These are phyloP conservation scores for Sungouiella thailandica DNA, from an alignment of 805 yeast species.

Conservation along the genomic window DNA sequence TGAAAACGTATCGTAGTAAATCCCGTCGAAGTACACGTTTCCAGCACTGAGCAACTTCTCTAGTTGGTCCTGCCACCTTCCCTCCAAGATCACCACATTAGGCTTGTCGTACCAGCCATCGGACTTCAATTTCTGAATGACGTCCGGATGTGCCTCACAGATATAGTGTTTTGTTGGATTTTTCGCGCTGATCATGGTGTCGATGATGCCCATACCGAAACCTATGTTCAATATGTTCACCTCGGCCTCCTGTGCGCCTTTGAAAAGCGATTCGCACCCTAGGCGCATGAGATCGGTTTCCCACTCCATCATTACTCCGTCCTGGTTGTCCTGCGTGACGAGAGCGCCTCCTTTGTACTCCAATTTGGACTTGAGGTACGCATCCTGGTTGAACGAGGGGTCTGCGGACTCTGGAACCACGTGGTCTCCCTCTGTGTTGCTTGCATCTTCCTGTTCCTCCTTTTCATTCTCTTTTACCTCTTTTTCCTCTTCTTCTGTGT, in stretches of 20 bases:
- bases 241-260: conserved; percentile 35
- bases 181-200: conserved; percentile 52
- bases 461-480: conserved; percentile 18
- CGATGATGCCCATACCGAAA: conserved; percentile 96
- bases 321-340: conserved; percentile 65
- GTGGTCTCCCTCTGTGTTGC: conserved; percentile 7
- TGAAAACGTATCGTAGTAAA: conserved; percentile 89
- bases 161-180: conserved; percentile 74
- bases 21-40: conserved; percentile 80
- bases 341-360: conserved; percentile 66
- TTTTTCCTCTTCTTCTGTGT: conserved; percentile 12
- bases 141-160: conserved; percentile 94
- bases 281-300: conserved; percentile 76
- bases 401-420: conserved; percentile 19
- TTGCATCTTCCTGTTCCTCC: conserved; percentile 4
- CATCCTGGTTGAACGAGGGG: conserved; percentile 60
- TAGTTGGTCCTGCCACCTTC: conserved; percentile 89
- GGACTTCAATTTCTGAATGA: conserved; percentile 54
- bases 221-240: conserved; percentile 75
- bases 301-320: conserved; percentile 99
- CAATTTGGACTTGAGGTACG: conserved; percentile 62
- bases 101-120: conserved; percentile 83
- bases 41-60: conserved; percentile 56
- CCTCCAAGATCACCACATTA: conserved; percentile 70
- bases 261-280: conserved; percentile 72